A percentile compares a stretch with the other conserved stretches of the same genome.
These are phyloP conservation scores for Boletus eberwhitei DNA, from an alignment of 768 basidiomycete genomes.

Conservation along the genomic window DNA sequence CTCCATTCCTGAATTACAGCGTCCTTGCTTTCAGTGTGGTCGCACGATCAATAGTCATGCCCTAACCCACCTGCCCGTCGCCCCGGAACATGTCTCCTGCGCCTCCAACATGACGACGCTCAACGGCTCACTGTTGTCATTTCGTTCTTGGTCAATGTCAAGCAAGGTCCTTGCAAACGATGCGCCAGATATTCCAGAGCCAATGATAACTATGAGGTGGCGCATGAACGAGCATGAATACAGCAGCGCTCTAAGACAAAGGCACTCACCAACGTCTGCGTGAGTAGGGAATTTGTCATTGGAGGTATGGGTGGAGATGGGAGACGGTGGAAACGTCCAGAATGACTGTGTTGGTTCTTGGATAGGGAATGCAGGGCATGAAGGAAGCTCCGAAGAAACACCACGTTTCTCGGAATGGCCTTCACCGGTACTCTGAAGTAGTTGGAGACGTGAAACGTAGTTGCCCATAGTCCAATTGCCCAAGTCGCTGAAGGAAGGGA, in stretches of 20 bases:
- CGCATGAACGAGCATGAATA: not conserved
- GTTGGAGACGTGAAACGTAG: constrained; percentile 16
- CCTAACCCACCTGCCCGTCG: constrained; percentile 44
- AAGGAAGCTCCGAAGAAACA: not conserved
- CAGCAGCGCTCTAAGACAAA: not conserved
- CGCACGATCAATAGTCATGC: not conserved
- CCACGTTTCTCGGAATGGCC: constrained; percentile 1
- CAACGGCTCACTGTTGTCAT: constrained; percentile 16
- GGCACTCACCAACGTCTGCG: constrained; percentile 51
- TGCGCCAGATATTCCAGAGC: constrained; percentile 51
- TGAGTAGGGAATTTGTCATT: constrained; percentile 37
- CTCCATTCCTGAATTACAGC: constrained; percentile 40
- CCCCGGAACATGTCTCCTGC: constrained; percentile 52
- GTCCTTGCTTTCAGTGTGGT: not conserved
- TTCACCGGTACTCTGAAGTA: not conserved
- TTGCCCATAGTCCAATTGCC: constrained; percentile 23
- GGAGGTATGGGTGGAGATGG: constrained; percentile 35
- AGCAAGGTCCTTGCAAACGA: constrained; percentile 42
- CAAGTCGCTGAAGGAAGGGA: constrained; percentile 2
- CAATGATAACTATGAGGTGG: constrained; percentile 41
- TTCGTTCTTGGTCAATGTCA: constrained; percentile 21
- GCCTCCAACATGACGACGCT: constrained; percentile 60
- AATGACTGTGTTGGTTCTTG: constrained; percentile 54
- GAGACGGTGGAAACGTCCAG: constrained; percentile 57
- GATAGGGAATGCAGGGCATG: constrained; percentile 46